Evolutionary conservation across 2,329 filamentous ascomycete genomes (phyloP), one percentile per base, ranked within the genome.

Genomic region (Helicocarpus griseus): DNA sequence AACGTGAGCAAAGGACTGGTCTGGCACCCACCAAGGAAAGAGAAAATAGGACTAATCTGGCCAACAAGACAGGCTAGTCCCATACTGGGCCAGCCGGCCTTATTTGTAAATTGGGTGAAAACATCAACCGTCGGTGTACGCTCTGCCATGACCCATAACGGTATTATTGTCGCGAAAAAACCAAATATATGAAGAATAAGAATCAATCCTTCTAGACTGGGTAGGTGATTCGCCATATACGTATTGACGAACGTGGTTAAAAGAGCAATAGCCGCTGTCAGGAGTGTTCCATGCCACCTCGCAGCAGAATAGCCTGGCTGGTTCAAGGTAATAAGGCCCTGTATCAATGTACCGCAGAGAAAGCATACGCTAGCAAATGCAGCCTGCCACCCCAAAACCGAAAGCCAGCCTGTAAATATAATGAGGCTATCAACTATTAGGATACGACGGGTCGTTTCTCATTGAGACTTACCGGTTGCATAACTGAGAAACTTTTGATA

Each of bases 121-220:
- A 77, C 71, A 3, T 68, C 65, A 13, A 67, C 59, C 0, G 71
- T 64, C 17, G 68, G 65, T 38, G 69, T 66, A 7, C 66, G 64
- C 1, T 71, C 68, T 0, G 71, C 69, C 50, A 74, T 63, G 1
- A 69, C 65, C 54, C 70, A 65, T 3, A 78, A 60, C 0, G 73
- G 67, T 22, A 78, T 72, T 9, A 79, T 61, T 50, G 78, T 73
- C 0, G 70, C 76, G 52, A 79, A 75, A 58, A 78, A 75, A 3
- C 76, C 77, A 13, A 74, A 59, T n/a, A 78, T 63, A 52, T 79
- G 77, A 3, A 79, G 58, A 24, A 76, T 67, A 6, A 78, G 61
- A 21, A 77, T 67, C 13, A 74, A 56, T 1, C 73, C 71, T 59
- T 81, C 77, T 40, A 77, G 63, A 13, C 69, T 62, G 1, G 75